phyloP scores from a whole-genome alignment of 345 rosid genomes.

The Erysimum cheiranthoides region DNA sequence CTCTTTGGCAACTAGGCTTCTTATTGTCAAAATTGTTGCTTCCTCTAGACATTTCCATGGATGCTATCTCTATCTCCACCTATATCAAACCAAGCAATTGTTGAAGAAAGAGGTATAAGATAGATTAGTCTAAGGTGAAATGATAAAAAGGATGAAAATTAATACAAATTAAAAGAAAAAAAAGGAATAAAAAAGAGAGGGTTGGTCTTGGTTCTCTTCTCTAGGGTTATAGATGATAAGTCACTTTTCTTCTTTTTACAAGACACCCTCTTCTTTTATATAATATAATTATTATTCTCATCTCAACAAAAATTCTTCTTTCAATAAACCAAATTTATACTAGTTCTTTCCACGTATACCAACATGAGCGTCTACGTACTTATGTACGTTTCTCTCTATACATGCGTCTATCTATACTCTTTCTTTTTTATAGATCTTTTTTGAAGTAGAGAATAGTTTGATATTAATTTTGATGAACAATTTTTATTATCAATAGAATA shows the following conservation, averaged over 20 bases:
- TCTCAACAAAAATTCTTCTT: not conserved
- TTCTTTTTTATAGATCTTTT: too few species aligned
- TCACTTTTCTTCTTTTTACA: conserved; percentile 51
- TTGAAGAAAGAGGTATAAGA: conserved; percentile 41
- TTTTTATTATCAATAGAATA: not conserved
- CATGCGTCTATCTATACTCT: not conserved
- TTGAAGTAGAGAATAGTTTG: not conserved
- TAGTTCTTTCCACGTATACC: not conserved
- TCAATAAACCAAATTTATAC: not conserved
- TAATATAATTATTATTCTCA: conserved; percentile 19
- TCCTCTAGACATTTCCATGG: conserved; percentile 49
- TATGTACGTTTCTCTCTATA: not conserved
- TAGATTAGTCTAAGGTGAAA: conserved; percentile 43
- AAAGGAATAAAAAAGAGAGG: conserved; percentile 42
- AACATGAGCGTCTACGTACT: not conserved
- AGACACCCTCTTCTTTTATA: conserved; percentile 36
- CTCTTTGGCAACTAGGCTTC: conserved; percentile 56
- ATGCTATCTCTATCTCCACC: conserved; percentile 41
- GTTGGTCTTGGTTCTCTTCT: conserved; percentile 43
- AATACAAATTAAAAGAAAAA: conserved; percentile 17
- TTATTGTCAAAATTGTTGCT: conserved; percentile 45
- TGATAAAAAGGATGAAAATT: conserved; percentile 39
- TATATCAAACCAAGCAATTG: conserved; percentile 28
- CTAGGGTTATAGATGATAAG: conserved; percentile 54
- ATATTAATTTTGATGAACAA: not conserved